phyloP scores from a whole-genome alignment of 148 eudicot genomes.

The Camellia lanceoleosa region DNA sequence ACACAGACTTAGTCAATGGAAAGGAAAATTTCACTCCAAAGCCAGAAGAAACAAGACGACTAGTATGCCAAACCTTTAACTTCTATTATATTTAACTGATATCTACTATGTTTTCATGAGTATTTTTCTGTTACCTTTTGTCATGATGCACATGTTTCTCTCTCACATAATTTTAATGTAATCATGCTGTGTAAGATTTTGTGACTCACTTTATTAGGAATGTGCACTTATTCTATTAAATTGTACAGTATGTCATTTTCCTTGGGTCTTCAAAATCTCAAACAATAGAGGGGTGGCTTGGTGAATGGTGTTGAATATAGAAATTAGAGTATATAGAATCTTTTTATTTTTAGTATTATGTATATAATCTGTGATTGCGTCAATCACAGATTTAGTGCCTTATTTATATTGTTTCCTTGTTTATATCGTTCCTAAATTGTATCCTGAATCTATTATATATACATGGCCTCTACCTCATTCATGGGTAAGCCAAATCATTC shows the following conservation, averaged over 20 bases:
- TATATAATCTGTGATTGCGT: no score
- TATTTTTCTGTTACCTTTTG: background rate
- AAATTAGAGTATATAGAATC: no score
- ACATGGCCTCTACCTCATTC: no score
- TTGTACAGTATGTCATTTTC: background rate
- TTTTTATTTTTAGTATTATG: no score
- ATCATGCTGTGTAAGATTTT: background rate
- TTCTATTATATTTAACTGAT: background rate
- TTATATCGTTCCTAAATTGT: no score
- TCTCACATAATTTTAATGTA: background rate
- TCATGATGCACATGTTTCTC: background rate
- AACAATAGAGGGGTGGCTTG: no score
- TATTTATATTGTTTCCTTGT: no score
- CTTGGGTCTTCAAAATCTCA: background rate
- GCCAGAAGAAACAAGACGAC: slow-evolving; percentile 92
- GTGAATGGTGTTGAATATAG: no score
- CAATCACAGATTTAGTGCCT: no score
- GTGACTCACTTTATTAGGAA: background rate
- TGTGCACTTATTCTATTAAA: background rate
- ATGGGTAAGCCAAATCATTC: no score
- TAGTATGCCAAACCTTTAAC: slow-evolving; percentile 46
- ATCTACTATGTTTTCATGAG: background rate
- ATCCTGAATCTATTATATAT: no score
- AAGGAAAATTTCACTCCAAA: slow-evolving; percentile 78
- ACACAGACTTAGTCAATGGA: slow-evolving; percentile 91